Conservation (phyloP, 441 rosid genomes). For the Euphorbia schlechtendalii region DNA sequence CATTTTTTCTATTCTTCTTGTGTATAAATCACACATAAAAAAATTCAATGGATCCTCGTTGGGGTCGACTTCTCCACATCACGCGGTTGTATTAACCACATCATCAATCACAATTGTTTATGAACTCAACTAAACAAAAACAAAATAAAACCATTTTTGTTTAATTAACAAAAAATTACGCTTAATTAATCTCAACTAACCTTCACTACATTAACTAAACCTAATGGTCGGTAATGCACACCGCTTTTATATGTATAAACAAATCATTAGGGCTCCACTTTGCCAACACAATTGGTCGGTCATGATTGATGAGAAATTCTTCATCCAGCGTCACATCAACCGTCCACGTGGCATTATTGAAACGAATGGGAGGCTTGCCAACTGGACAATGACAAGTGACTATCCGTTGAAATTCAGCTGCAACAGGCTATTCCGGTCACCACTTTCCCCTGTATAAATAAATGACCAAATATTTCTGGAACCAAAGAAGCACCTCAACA, state of each 20-base stretch:
- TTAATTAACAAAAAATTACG: constrained; percentile 10
- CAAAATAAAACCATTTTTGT: not conserved
- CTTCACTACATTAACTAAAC: constrained; percentile 32
- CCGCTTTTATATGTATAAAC: not conserved
- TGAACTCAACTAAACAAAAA: constrained; percentile 12
- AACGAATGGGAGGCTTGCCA: constrained; percentile 33
- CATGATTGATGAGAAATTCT: constrained; percentile 14
- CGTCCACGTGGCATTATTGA: constrained; percentile 30
- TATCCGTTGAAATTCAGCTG: constrained; percentile 12
- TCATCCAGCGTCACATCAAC: constrained; percentile 16
- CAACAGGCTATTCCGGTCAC: constrained; percentile 22
- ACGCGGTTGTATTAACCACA: not conserved
- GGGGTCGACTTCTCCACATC: constrained; percentile 2
- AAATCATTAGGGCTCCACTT: constrained; percentile 32
- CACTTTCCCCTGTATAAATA: constrained; percentile 25
- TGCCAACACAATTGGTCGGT: constrained; percentile 23
- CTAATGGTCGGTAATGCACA: constrained; percentile 41
- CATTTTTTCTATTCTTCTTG: too few species aligned
- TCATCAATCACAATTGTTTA: not conserved
- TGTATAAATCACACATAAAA: too few species aligned
- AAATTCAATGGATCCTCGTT: not conserved
- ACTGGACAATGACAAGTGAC: constrained; percentile 25
- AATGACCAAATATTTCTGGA: not conserved
- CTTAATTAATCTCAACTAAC: constrained; percentile 16
- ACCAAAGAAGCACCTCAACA: not conserved